Conservation (phyloP, 2,329 filamentous ascomycete genomes). For the Colletotrichum zoysiae region DNA sequence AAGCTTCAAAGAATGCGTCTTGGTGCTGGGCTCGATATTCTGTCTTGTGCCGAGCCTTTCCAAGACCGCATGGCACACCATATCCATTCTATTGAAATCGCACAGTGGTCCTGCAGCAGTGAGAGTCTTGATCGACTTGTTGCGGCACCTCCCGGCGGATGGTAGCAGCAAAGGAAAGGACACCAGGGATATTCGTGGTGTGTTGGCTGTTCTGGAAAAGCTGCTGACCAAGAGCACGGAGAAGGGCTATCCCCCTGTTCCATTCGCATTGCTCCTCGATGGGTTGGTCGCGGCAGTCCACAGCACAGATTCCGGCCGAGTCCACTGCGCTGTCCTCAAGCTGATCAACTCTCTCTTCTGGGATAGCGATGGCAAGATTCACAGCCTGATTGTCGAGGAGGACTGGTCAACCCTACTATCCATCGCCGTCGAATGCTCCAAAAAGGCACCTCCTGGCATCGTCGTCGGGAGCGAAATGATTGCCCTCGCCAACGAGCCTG, state of each 20-base stretch:
- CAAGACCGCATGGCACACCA: slow-evolving; percentile 76
- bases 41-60: slow-evolving; percentile 72
- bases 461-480: slow-evolving; percentile 38
- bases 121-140: slow-evolving; percentile 72
- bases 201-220: slow-evolving; percentile 72
- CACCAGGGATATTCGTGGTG: slow-evolving; percentile 70
- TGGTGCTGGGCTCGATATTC: slow-evolving; percentile 79
- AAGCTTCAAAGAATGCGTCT: slow-evolving; percentile 74
- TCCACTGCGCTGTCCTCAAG: slow-evolving; percentile 61
- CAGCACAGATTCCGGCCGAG: slow-evolving; percentile 58
- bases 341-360: slow-evolving; percentile 69
- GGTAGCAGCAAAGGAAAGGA: slow-evolving; percentile 63
- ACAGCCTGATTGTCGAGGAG: slow-evolving; percentile 71
- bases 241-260: slow-evolving; percentile 70
- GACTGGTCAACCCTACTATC: slow-evolving; percentile 74
- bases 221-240: slow-evolving; percentile 70
- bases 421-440: slow-evolving; percentile 68
- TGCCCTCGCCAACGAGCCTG: slow-evolving; percentile 47
- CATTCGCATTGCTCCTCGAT: slow-evolving; percentile 69
- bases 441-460: slow-evolving; percentile 45
- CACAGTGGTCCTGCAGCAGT: slow-evolving; percentile 80
- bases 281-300: slow-evolving; percentile 66
- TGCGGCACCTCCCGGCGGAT: slow-evolving; percentile 62
- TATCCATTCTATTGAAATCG: slow-evolving; percentile 78
- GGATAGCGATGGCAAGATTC: slow-evolving; percentile 64